Evolutionary conservation across 352 stramenopile species (phyloP).

Genomic region (Phytophthora syringae): DNA sequence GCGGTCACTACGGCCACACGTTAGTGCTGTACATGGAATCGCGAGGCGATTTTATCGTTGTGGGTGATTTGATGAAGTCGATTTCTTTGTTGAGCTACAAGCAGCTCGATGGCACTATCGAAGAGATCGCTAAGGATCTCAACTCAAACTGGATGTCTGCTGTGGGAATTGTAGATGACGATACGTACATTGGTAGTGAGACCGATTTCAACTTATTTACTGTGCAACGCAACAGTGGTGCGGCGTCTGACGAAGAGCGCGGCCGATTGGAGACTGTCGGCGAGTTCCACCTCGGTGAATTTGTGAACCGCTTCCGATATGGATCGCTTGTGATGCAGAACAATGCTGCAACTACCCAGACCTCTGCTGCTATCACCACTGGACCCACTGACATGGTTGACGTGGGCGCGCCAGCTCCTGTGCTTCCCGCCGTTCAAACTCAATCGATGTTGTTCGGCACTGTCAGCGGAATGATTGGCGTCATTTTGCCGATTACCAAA

Average conservation of each 20-base stretch:
- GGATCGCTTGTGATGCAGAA: conserved; percentile 96
- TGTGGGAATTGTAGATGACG: conserved; percentile 93
- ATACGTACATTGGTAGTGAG: conserved; percentile 96
- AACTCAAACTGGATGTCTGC: conserved; percentile 97
- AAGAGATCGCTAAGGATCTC: conserved; percentile 96
- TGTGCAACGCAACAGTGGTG: conserved; percentile 92
- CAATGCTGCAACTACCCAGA: conserved; percentile 28
- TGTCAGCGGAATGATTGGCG: conserved; percentile 96
- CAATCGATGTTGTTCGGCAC: conserved; percentile 94
- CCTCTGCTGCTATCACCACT: not conserved
- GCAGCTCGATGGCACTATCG: conserved; percentile 89
- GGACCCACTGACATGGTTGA: conserved; percentile 61
- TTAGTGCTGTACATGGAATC: conserved; percentile 96
- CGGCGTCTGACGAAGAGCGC: conserved; percentile 93
- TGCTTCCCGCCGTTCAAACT: conserved; percentile 16
- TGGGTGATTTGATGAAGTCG: conserved; percentile 97
- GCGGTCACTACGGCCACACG: conserved; percentile 95
- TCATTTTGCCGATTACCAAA: conserved; percentile 92
- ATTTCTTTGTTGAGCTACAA: conserved; percentile 96
- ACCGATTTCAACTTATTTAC: conserved; percentile 97
- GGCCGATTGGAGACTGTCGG: conserved; percentile 93
- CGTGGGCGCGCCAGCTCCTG: conserved; percentile 28
- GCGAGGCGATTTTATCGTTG: conserved; percentile 94
- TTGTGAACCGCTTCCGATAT: conserved; percentile 95
- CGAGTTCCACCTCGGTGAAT: conserved; percentile 96